Evolutionary conservation across 345 rosid genomes (phyloP).

Genomic region (Bruguiera sexangula): DNA sequence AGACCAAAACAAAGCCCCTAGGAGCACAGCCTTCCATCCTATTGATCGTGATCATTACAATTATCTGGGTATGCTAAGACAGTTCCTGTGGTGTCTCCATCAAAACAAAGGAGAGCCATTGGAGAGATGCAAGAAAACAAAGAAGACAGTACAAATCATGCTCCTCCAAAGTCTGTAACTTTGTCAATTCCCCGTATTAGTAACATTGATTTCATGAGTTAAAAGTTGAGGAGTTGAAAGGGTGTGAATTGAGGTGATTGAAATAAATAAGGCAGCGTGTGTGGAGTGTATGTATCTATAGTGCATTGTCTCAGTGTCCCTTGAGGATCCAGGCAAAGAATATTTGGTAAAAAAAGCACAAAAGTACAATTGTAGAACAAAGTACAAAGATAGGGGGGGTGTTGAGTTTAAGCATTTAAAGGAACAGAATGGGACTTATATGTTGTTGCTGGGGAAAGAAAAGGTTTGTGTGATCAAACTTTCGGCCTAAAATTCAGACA

Average conservation of each 20-base stretch:
- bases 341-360: neutral
- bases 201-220: conserved; percentile 1
- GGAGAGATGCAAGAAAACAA: neutral
- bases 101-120: neutral
- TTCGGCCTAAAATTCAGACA: neutral
- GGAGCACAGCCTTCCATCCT: conserved; percentile 10
- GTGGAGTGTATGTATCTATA: conserved; percentile 15
- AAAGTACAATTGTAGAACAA: neutral
- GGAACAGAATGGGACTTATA: neutral
- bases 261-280: conserved; percentile 58
- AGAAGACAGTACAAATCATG: neutral
- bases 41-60: neutral
- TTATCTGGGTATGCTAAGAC: neutral
- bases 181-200: neutral
- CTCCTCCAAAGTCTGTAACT: neutral
- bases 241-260: conserved; percentile 46
- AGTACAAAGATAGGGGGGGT: neutral
- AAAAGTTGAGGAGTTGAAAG: conserved; percentile 25
- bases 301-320: no score
- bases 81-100: neutral
- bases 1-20: conserved; percentile 16
- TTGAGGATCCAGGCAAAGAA: neutral
- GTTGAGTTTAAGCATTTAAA: neutral
- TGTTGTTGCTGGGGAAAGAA: neutral
- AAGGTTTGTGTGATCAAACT: neutral